Evolutionary conservation across 768 basidiomycete species (phyloP), one percentile per base, ranked within the genome.

Genomic region (Pilatotrama ljubarskyi): DNA sequence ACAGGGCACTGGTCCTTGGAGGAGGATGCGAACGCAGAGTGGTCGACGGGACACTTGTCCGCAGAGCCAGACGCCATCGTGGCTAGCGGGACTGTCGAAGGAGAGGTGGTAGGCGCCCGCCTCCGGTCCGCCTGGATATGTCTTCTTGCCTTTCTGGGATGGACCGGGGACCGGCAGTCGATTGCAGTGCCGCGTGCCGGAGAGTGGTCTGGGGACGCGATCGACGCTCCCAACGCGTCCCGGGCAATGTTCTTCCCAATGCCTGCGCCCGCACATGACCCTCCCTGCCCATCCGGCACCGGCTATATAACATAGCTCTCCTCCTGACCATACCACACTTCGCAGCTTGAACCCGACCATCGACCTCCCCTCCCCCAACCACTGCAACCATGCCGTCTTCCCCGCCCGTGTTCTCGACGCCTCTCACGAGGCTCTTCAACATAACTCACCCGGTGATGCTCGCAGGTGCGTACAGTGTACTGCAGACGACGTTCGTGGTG

Each of bases 391-490:
- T 91, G 88, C 85, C 87, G 46, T 82, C 88, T 47, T 88, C 86
- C 10, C 43, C 65, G 38, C 81, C 84, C 17, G 74, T 89, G 17
- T 87, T 93, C 72, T 75, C 81, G 5, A 93, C 91, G 0, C 85
- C 87, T 8, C 80, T 93, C 66, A 91, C 91, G 4, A 81, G 77
- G 66, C 72, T 93, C 58, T 93, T 94, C 76, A 80, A 78, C 42
- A 87, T 93, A 61, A 84, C 83, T 72, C 92, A 93, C 68, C 92
- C 92, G 5, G 86, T 93, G 69, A 86, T 93, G 83, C 80, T 93
- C 26, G 92, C 91, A 65, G 90, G 87, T 71, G 67, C 55, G 68
- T 59, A 14, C 48, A 10, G 13, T 8, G 7, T 44, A 5, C 17
- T 17, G 20, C 15, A 47, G 18, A 37, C n/a, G 14, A 24, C 8